phyloP scores from a whole-genome alignment of 768 basidiomycete genomes.

The Russula foetens region DNA sequence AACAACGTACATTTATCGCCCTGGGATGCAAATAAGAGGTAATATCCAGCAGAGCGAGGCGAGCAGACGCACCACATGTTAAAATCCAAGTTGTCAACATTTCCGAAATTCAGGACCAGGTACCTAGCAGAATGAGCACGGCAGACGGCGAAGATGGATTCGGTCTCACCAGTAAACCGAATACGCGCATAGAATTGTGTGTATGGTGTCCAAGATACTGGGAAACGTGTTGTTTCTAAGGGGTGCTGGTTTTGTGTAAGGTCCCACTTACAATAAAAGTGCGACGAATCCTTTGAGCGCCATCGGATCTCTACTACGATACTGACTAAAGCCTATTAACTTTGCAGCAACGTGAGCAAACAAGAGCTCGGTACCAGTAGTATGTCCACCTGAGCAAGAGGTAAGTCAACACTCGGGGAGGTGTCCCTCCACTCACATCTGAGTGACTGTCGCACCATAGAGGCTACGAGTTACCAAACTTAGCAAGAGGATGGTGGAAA shows the following conservation, averaged over 20 bases:
- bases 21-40: background rate
- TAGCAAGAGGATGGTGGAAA: background rate
- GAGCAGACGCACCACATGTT: constrained; percentile 33
- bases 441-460: background rate
- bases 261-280: background rate
- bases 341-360: background rate
- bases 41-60: background rate
- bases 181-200: constrained; percentile 37
- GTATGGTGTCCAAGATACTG: constrained; percentile 37
- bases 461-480: background rate
- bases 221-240: background rate
- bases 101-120: constrained; percentile 38
- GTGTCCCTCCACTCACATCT: background rate
- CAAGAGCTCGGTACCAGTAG: background rate
- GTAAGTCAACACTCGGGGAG: background rate
- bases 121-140: constrained; percentile 29
- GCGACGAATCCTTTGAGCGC: background rate
- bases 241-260: too few relatives aligned
- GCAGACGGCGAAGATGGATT: background rate
- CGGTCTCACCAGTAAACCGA: constrained; percentile 38
- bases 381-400: background rate
- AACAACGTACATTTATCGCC: constrained; percentile 20
- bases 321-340: background rate
- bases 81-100: constrained; percentile 29
- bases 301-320: background rate